Base-by-base conservation (phyloP, 331 rosid genomes). In the Quercus phellos region DNA sequence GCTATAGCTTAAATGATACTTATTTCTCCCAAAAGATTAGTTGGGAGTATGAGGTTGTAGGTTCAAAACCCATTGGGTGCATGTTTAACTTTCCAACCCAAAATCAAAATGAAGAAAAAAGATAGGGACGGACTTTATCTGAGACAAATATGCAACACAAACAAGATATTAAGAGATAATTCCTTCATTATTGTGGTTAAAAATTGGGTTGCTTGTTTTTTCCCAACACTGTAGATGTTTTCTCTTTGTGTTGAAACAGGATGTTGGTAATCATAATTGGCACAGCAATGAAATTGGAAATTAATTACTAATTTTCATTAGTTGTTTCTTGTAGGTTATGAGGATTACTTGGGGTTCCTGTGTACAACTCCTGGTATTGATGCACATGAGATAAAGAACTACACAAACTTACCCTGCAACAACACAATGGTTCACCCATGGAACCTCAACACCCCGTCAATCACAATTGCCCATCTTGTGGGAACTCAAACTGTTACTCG, bases 281-380 rank as follows among this genome's bases (percentile, higher is more conserved):
- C 27, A 66, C 21, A 26, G 32, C 2, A 64, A 64, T 11, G 13
- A 16, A 70, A 18, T 22, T 10, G 21, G 17, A 17, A 42, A 60
- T 26, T 46, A 68, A 13, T 74, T 26, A 32, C 42, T 69, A 38
- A 72, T 61, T 76, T 60, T 66, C 66, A 69, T 21, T 61, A 22
- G 34, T 74, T 59, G 64, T 78, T 17, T 30, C 73, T 84, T 75
- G 78, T 70, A 95, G 99, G 99, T 61, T 95, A 87, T 56, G 76
- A 79, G 81, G 99, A 95, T 82, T 95, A 95, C 88, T 68, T 95
- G 85, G 97, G 99, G 69, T 95, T 95, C 89, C 80, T 95, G 84
- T 95, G 99, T 89, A 89, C 97, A 32, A 95, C 97, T 3, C 90
- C 99, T 0, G 90, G 91, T 51, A 85, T 95, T 73, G 85, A 95